These are phyloP conservation scores for Penicillium expansum DNA, from an alignment of 2,329 filamentous ascomycete species.

Conservation along the genomic window DNA sequence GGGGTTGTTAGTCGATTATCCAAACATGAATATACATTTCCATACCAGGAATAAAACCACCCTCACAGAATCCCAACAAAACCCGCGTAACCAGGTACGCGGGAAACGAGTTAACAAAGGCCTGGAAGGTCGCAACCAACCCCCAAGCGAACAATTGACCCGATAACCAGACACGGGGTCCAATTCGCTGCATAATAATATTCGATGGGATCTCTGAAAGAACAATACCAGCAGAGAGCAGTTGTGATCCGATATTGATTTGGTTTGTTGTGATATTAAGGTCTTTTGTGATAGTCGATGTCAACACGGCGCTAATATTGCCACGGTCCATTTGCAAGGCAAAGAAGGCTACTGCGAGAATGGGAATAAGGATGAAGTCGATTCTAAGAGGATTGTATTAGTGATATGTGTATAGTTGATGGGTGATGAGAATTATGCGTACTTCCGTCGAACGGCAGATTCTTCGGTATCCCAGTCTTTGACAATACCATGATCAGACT, in stretches of 20 bases:
- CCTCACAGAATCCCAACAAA: constrained; percentile 54
- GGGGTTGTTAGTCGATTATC: not conserved
- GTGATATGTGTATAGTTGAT: not conserved
- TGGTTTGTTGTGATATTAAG: constrained; percentile 52
- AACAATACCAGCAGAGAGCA: constrained; percentile 53
- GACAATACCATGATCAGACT: constrained; percentile 17
- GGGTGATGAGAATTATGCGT: not conserved
- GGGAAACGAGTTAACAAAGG: constrained; percentile 50
- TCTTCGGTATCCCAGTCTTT: constrained; percentile 33
- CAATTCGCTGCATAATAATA: constrained; percentile 53
- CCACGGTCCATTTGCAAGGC: constrained; percentile 33
- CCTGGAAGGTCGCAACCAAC: constrained; percentile 55
- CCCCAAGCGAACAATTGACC: constrained; percentile 55
- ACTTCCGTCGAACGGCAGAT: constrained; percentile 25
- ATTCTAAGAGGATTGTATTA: constrained; percentile 16
- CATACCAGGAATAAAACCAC: constrained; percentile 54
- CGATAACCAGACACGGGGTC: constrained; percentile 55
- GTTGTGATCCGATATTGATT: constrained; percentile 55
- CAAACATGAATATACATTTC: too few relatives aligned
- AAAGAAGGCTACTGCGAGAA: constrained; percentile 32
- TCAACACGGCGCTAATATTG: constrained; percentile 53
- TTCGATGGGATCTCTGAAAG: constrained; percentile 52
- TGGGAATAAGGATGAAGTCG: constrained; percentile 32
- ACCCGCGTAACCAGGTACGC: constrained; percentile 52
- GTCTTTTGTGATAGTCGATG: constrained; percentile 53